Percentiles rank a stretch among this genome's conserved stretches.
phyloP scores from a whole-genome alignment of 176 grass and related monocot genomes.

The Cenchrus purpureus region DNA sequence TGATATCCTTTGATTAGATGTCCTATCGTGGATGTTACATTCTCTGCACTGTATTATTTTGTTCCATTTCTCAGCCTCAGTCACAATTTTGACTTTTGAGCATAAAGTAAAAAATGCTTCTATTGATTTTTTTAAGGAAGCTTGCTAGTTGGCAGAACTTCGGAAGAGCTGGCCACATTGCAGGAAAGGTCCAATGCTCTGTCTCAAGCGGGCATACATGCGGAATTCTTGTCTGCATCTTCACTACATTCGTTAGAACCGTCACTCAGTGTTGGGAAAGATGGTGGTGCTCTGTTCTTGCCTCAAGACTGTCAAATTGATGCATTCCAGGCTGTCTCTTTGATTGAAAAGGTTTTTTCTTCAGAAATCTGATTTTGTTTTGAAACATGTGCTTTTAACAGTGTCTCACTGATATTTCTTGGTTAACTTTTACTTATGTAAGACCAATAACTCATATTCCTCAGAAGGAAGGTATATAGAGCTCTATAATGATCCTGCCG shows the following conservation, averaged over 20 bases:
- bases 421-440: conserved; percentile 26
- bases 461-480: conserved; percentile 80
- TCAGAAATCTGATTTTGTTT: conserved; percentile 6
- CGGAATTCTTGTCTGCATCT: conserved; percentile 61
- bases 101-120: conserved; percentile 21
- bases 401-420: conserved; percentile 7
- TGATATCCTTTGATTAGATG: neutral
- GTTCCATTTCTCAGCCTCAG: neutral
- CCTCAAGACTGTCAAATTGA: conserved; percentile 82
- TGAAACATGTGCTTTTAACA: neutral
- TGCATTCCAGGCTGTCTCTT: conserved; percentile 76
- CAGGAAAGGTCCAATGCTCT: conserved; percentile 67
- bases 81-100: conserved; percentile 10
- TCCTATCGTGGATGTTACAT: neutral
- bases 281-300: conserved; percentile 77
- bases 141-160: conserved; percentile 79
- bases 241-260: conserved; percentile 68
- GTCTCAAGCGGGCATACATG: conserved; percentile 66
- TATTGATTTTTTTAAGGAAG: conserved; percentile 62
- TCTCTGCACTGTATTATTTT: neutral
- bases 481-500: conserved; percentile 84
- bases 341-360: conserved; percentile 82
- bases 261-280: conserved; percentile 58
- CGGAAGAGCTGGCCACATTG: conserved; percentile 58
- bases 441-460: conserved; percentile 74